phyloP scores from a whole-genome alignment of 2,329 filamentous ascomycete species.

The Cladorrhinum sp. region DNA sequence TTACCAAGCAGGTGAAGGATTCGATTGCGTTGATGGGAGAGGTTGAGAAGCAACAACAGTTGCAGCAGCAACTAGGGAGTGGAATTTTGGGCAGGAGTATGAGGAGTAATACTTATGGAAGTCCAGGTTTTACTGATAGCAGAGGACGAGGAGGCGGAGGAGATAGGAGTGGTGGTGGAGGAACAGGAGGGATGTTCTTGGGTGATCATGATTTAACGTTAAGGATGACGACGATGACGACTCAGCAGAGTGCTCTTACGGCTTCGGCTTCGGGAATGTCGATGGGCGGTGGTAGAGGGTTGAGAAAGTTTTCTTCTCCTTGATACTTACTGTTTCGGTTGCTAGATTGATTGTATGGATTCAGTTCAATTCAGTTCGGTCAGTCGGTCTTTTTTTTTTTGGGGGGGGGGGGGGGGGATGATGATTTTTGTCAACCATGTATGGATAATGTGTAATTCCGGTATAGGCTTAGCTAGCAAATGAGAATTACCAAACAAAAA shows the following conservation, averaged over 20 bases:
- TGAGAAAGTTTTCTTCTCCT: background rate
- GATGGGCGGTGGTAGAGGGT: background rate
- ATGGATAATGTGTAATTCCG: no score
- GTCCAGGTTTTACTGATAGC: background rate
- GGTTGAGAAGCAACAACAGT: constrained; percentile 17
- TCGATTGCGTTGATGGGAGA: constrained; percentile 62
- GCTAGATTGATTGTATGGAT: no score
- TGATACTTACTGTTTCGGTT: no score
- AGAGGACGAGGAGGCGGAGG: background rate
- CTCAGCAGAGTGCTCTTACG: constrained; percentile 81
- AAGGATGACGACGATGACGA: constrained; percentile 56
- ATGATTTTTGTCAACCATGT: no score
- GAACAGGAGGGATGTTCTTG: constrained; percentile 33
- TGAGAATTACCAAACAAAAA: no score
- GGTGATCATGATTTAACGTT: background rate
- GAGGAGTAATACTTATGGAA: background rate
- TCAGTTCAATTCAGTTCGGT: no score
- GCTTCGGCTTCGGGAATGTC: constrained; percentile 55
- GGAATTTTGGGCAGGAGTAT: background rate
- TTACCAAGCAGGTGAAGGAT: constrained; percentile 78
- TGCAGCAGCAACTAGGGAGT: background rate
- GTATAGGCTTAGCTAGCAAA: no score
- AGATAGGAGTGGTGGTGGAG: background rate
- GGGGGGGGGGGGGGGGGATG: no score
- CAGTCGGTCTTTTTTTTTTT: no score